Evolutionary conservation across 2,329 filamentous ascomycete species (phyloP).

Genomic region (Coniochaeta pulveracea): DNA sequence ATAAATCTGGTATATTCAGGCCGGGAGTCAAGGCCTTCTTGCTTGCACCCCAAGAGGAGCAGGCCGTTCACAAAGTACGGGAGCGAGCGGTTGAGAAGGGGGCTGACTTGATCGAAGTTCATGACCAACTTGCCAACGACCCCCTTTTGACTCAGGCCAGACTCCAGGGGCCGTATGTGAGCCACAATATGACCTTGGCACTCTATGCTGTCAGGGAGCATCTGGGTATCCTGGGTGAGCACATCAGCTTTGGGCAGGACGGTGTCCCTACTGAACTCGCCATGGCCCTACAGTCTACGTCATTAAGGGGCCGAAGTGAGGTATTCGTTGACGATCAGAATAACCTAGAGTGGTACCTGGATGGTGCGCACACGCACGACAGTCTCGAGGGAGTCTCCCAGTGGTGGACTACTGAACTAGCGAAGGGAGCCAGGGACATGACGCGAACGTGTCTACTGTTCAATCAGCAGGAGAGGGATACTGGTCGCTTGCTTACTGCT

Average conservation of each 20-base stretch:
- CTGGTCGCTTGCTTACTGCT: slow-evolving; percentile 36
- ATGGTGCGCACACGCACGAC: slow-evolving; percentile 87
- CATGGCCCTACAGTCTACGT: slow-evolving; percentile 61
- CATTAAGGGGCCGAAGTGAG: slow-evolving; percentile 72
- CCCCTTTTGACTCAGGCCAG: slow-evolving; percentile 38
- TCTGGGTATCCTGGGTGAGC: slow-evolving; percentile 13
- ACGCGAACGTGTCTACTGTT: slow-evolving; percentile 52
- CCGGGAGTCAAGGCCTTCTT: slow-evolving; percentile 45
- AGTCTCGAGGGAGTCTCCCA: slow-evolving; percentile 71
- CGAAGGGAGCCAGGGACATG: slow-evolving; percentile 18
- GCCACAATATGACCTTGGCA: slow-evolving; percentile 38
- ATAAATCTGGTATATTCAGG: slow-evolving; percentile 65
- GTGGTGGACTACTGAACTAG: slow-evolving; percentile 61
- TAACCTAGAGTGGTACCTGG: slow-evolving; percentile 68
- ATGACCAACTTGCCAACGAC: slow-evolving; percentile 31
- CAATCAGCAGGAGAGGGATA: slow-evolving; percentile 64
- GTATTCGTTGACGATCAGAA: slow-evolving; percentile 34
- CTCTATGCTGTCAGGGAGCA: slow-evolving; percentile 39
- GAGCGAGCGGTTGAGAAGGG: slow-evolving; percentile 41
- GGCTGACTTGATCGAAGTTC: slow-evolving; percentile 32
- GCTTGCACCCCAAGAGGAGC: slow-evolving; percentile 18
- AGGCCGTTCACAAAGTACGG: slow-evolving; percentile 33
- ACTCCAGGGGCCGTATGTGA: slow-evolving; percentile 52
- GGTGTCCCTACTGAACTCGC: slow-evolving; percentile 52
- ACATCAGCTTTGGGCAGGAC: slow-evolving; percentile 10